Evolutionary conservation across 345 rosid genomes (phyloP).

Genomic region (Garcia nutans): DNA sequence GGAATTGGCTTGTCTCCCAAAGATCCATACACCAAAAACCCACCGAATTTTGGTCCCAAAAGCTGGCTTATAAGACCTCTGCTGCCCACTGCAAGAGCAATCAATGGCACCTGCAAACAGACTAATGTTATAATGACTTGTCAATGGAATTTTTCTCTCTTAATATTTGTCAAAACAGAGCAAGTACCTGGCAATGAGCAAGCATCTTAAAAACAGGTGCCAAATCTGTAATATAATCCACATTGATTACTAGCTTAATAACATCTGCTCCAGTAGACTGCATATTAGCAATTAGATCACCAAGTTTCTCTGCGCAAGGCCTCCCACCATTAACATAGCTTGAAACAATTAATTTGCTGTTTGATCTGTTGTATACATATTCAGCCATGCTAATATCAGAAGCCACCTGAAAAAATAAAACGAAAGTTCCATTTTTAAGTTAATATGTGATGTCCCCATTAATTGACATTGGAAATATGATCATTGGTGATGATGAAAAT

Average conservation of each 20-base stretch:
- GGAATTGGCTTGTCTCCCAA: slow-evolving; percentile 37
- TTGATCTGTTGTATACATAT: slow-evolving; percentile 22
- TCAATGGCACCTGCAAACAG: slow-evolving; percentile 39
- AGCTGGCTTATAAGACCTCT: slow-evolving; percentile 63
- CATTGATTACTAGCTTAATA: slow-evolving; percentile 38
- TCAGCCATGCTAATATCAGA: slow-evolving; percentile 31
- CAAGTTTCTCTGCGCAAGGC: slow-evolving; percentile 41
- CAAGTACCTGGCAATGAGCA: slow-evolving; percentile 39
- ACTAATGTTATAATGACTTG: background rate
- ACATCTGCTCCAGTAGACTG: slow-evolving; percentile 49
- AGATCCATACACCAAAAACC: slow-evolving; percentile 50
- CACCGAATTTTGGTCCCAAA: slow-evolving; percentile 49
- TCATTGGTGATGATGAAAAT: too few species aligned
- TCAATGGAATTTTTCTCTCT: background rate
- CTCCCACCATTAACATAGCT: slow-evolving; percentile 31
- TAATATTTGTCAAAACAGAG: background rate
- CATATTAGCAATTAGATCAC: slow-evolving; percentile 35
- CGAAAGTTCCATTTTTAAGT: background rate
- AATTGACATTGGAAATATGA: too few species aligned
- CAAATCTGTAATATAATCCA: slow-evolving; percentile 47
- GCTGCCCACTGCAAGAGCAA: slow-evolving; percentile 50
- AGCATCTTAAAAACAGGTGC: slow-evolving; percentile 43
- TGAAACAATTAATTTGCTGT: slow-evolving; percentile 46
- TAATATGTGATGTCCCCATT: too few species aligned
- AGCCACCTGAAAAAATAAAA: slow-evolving; percentile 27